Evolutionary conservation across 1,284 basidiomycete genomes (phyloP), one percentile per base, ranked within the genome.

Genomic region (Irpex sp.): DNA sequence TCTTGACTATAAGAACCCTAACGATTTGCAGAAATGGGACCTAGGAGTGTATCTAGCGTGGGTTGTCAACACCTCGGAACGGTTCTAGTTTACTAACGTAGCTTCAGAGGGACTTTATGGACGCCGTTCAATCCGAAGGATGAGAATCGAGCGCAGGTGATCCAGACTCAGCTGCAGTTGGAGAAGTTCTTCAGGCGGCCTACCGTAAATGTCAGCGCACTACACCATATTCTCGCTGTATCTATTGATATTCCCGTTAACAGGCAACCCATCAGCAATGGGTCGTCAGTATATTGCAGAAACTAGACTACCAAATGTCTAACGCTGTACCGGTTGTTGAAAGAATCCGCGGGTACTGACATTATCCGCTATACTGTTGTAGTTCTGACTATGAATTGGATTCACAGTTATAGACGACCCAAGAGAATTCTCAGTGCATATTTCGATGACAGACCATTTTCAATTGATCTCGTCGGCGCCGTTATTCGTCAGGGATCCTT

Each of bases 391-490:
- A 43, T 43, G 8, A 9, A 19, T 33, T 35, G 26, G 5, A 13
- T 21, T 8, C 26, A 33, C 17, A 31, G 43, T 21, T 37, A 33
- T 19, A 33, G 53, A 35, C 61, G 65, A 9, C 15, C 54, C 4
- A 51, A 57, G 49, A 54, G 55, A 26, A 50, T 65, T 33, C 31
- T 62, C 17, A 61, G 61, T 39, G 65, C 65, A 47, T 66, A 66
- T 39, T 39, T 46, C 13, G 65, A 66, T 47, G 65, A 66, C 56
- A 50, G 61, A 11, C 65, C 65, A 5, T 66, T 62, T 36, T 66
- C 65, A 15, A 46, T 65, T 33, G 58, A 65, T 49, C 58, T 66
- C 5, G 63, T 63, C 31, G 61, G 61, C 43, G 57, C 65, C 8
- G 61, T 63, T 17, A 59, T 59, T 26, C 57, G 58, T 33, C 57